Conservation (phyloP, 345 rosid genomes). For the Hibiscus tridactylites region DNA sequence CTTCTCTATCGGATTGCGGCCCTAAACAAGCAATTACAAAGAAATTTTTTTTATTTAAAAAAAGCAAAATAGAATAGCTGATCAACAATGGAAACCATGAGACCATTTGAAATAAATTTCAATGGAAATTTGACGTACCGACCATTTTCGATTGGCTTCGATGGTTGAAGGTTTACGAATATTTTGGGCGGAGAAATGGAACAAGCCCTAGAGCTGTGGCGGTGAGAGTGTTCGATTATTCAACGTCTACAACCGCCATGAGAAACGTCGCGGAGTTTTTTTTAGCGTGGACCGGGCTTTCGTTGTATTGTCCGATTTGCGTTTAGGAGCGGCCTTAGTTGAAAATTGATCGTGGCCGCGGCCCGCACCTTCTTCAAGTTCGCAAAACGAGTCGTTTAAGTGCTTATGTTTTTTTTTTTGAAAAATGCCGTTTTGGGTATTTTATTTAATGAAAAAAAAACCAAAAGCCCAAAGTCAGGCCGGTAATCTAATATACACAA, state of each 20-base stretch:
- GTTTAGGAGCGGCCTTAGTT: background rate
- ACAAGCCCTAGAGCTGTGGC: conserved; percentile 6
- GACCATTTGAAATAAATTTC: background rate
- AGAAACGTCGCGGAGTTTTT: background rate
- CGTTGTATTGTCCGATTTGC: background rate
- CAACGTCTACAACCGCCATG: conserved; percentile 12
- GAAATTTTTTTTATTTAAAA: no score
- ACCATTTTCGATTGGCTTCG: conserved; percentile 15
- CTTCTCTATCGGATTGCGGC: conserved; percentile 48
- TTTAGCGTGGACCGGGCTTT: background rate
- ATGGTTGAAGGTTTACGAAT: background rate
- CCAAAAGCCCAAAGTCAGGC: no score
- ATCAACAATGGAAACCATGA: background rate
- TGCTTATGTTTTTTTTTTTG: no score
- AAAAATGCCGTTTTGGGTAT: no score
- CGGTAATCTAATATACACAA: no score
- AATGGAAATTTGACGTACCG: conserved; percentile 17
- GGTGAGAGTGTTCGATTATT: background rate
- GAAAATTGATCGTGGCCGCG: background rate
- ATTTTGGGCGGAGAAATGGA: background rate
- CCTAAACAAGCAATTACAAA: conserved; percentile 16
- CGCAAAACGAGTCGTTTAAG: background rate
- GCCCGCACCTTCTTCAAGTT: background rate
- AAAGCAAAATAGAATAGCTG: background rate
- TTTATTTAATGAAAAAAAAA: no score